Base-by-base conservation (phyloP, 306 rosid species). In the Aeschynomene evenia region DNA sequence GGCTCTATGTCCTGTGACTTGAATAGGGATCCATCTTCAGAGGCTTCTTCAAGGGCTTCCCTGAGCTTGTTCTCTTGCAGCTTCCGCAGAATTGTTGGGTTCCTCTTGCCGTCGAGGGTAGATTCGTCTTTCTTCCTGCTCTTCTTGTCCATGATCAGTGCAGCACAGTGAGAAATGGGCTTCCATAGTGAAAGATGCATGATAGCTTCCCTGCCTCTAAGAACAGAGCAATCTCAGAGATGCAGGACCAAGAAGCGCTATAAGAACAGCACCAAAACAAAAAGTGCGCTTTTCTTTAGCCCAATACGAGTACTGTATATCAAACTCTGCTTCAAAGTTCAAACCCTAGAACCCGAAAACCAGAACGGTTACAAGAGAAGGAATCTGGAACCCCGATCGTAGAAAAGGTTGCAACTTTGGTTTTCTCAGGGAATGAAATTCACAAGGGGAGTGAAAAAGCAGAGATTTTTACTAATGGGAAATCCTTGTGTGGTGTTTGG, bases 151-250 rank as follows among this genome's bases (percentile, higher is more conserved):
- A 85, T 70, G 66, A 94, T 58, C 74, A 94, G 74, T 73, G 97
- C 71, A 42, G 97, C 99, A 78, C 97, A 94, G 76, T 94, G 99
- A 56, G 96, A 84, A 77, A 94, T 91, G 31, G 96, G 97, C 84
- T 94, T 94, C 97, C 99, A 94, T 73, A 94, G 80, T 77, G 97
- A 91, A 57, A 94, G 86, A 91, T 87, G 97, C 97, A 94, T 91
- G 74, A 71, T 84, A 73, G 68, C 85, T 72, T 78, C 48, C 73
- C 9, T 26, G 19, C 33, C 40, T 55, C 48, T 59, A 28, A 50
- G 42, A 50, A 42, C 72, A 45, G 61, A 69, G 49, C 72, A 72
- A 74, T 63, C 63, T 53, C 51, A 45, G 3, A 49, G 19, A 42
- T 7, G 26, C 43, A 45, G 51, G 15, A 62, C 64, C 73, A 22